Percentiles rank a stretch among this genome's conserved stretches.
Conservation (phyloP, 1,139 yeast species). For the Suhomyces maxii region DNA sequence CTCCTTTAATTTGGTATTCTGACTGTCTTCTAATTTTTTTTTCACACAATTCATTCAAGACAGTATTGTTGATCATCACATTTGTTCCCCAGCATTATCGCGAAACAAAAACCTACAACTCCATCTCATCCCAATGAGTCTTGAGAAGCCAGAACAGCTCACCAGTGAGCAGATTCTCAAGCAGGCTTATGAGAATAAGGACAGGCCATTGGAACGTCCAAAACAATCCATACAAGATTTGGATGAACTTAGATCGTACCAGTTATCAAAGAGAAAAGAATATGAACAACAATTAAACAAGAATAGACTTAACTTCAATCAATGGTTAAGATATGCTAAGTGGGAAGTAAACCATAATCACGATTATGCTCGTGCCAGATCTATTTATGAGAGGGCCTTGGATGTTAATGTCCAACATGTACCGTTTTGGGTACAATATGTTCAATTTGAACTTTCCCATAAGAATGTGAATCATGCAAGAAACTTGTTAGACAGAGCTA, state of each 20-base stretch:
- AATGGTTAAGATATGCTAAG: conserved; percentile 90
- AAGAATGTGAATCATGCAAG: conserved; percentile 86
- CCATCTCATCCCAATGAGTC: conserved; percentile 4
- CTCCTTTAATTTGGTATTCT: too few relatives aligned
- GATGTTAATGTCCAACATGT: conserved; percentile 72
- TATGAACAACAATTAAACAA: conserved; percentile 83
- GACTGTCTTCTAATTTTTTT: too few relatives aligned
- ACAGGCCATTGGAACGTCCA: conserved; percentile 40
- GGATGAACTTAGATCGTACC: conserved; percentile 77
- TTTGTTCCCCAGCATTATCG: background rate
- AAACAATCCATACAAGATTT: conserved; percentile 66
- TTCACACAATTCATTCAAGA: too few relatives aligned
- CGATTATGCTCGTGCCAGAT: conserved; percentile 73
- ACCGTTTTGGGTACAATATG: conserved; percentile 84
- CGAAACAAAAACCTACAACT: background rate
- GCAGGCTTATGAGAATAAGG: conserved; percentile 35
- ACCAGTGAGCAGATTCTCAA: conserved; percentile 43
- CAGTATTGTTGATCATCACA: background rate
- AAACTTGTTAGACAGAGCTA: conserved; percentile 78
- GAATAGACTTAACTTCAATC: conserved; percentile 77
- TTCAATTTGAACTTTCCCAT: conserved; percentile 71
- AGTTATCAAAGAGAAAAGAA: conserved; percentile 74
- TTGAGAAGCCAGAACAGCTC: conserved; percentile 11
- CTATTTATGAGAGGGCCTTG: conserved; percentile 85
- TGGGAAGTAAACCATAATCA: conserved; percentile 79